A percentile compares a stretch with the other conserved stretches of the same genome.
These are phyloP conservation scores for Talaromyces piceae DNA, from an alignment of 2,329 filamentous ascomycete species.

Conservation along the genomic window DNA sequence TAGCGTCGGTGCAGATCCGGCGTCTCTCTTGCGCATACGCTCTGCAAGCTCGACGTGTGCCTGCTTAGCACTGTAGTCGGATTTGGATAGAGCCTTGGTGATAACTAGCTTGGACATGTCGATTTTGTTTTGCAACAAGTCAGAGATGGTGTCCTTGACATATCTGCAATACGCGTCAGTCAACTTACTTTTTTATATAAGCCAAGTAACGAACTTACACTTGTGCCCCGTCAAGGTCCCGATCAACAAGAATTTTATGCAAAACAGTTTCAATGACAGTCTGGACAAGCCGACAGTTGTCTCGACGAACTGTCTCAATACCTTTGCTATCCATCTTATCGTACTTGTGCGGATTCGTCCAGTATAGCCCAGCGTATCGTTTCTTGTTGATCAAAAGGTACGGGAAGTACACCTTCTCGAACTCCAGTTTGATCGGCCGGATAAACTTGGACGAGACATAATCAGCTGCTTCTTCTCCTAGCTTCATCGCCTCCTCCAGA, in stretches of 20 bases:
- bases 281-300: constrained; percentile 92
- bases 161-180: constrained; percentile 57
- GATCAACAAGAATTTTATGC: constrained; percentile 90
- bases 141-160: constrained; percentile 91
- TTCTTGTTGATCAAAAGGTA: constrained; percentile 99
- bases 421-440: constrained; percentile 97
- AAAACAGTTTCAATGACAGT: constrained; percentile 96
- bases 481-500: constrained; percentile 79
- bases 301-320: constrained; percentile 94
- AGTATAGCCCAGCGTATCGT: constrained; percentile 94
- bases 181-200: constrained; percentile 3
- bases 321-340: constrained; percentile 99
- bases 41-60: constrained; percentile 92
- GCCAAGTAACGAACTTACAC: constrained; percentile 55
- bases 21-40: constrained; percentile 94
- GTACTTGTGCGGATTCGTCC: constrained; percentile 88
- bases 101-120: constrained; percentile 99
- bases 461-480: constrained; percentile 85
- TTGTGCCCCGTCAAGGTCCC: constrained; percentile 82
- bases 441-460: constrained; percentile 88
- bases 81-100: constrained; percentile 90
- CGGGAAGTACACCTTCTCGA: constrained; percentile 98
- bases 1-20: constrained; percentile 82
- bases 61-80: constrained; percentile 83
- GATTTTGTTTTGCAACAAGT: constrained; percentile 91